Evolutionary conservation across 2,329 filamentous ascomycete genomes (phyloP), one percentile per base, ranked within the genome.

Genomic region (Fusarium sp.): DNA sequence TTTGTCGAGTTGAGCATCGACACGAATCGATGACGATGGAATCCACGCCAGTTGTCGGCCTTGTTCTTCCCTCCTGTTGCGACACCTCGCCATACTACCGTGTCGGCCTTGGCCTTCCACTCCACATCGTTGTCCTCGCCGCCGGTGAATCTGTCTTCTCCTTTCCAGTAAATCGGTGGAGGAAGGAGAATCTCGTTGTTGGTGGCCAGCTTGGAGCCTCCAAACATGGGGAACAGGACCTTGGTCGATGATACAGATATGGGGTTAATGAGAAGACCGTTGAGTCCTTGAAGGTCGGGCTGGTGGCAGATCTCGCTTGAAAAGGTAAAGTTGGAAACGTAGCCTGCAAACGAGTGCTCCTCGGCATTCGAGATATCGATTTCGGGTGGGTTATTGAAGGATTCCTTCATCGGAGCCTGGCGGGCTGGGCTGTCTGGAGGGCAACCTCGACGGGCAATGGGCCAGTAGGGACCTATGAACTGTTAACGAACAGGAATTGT

Each of bases 1-100:
- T 80, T 81, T 8, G 87, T 89, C 10, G 79, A 83, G 66, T 93
- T 92, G 69, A 88, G 83, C 86, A 92, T 89, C 41, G 86, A 80
- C 2, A 92, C 82, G 70, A 93, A 91, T 2, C 90, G 87, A 70
- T 92, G 90, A 4, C 90, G 85, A 62, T 93, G 89, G 69, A 92
- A 92, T 0, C 86, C 83, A 10, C 79, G 83, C 90, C 90, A 93
- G 66, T 87, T 92, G 25, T 81, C 66, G 72, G 79, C 68, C 63
- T 79, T 76, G 63, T 89, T 87, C 35, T 76, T 75, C 1, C 88
- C 88, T 3, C 88, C 88, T 2, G 87, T 88, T 2, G 86, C 87
- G 9, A 89, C 86, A 31, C 88, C 88, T 29, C 88, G 84, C 88
- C 88, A 90, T 45, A 89, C 76, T 32, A 83, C 79, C 3, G 71